These are phyloP conservation scores for Chionographis japonica DNA, from an alignment of 106 monocot genomes.

Conservation along the genomic window DNA sequence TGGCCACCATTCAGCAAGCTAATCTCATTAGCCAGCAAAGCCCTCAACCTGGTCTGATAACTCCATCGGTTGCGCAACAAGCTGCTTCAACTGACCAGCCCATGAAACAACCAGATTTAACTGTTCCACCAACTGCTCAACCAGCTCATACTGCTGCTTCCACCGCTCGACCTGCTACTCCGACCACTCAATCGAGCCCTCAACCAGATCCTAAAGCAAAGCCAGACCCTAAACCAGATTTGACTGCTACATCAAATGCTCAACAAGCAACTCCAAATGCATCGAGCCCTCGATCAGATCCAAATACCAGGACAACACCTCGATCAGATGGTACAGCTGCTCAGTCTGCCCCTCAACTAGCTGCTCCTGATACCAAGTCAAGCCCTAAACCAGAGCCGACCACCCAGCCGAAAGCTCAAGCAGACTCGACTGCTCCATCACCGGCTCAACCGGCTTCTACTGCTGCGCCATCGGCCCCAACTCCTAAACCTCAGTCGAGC, in stretches of 20 bases:
- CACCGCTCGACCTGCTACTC: neutral
- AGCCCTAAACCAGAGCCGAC: neutral
- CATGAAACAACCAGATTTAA: too few relatives aligned
- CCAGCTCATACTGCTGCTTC: neutral
- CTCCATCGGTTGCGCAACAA: too few relatives aligned
- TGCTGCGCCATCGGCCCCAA: neutral
- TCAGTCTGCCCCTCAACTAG: neutral
- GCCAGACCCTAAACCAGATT: too few relatives aligned
- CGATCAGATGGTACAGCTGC: neutral
- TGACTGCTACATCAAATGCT: too few relatives aligned
- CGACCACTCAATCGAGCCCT: neutral
- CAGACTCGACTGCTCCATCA: neutral
- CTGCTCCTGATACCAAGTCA: neutral
- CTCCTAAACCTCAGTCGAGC: too few relatives aligned
- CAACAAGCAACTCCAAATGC: too few relatives aligned
- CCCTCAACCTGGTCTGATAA: too few relatives aligned
- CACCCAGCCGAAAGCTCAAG: neutral
- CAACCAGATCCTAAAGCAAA: neutral
- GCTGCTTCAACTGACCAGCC: too few relatives aligned
- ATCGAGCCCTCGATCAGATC: neutral
- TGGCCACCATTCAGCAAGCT: too few relatives aligned
- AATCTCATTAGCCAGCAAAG: too few relatives aligned
- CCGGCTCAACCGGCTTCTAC: neutral
- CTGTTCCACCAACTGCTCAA: neutral
- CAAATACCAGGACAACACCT: neutral